These are phyloP conservation scores for Claviceps paspali DNA, from an alignment of 2,329 filamentous ascomycete genomes.

Conservation along the genomic window DNA sequence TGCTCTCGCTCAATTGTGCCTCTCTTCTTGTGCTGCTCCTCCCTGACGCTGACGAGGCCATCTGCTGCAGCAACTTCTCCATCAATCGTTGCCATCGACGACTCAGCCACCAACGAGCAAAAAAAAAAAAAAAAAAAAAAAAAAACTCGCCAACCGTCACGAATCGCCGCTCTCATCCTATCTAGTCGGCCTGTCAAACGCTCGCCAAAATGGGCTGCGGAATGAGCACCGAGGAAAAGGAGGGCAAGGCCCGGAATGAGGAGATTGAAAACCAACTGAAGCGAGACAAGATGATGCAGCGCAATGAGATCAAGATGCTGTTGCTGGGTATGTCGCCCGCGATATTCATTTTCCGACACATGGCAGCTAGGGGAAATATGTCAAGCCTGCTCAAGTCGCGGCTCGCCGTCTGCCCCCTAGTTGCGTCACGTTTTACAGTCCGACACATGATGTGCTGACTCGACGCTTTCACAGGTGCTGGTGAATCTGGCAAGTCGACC, in stretches of 20 bases:
- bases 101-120: too few species aligned
- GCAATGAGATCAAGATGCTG: constrained; percentile 99
- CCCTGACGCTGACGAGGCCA: constrained; percentile 1
- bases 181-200: not conserved
- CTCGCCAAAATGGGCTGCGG: constrained; percentile 88
- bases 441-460: not conserved
- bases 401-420: too few species aligned
- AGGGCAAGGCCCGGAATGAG: constrained; percentile 99
- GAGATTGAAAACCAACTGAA: constrained; percentile 99
- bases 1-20: not conserved
- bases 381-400: too few species aligned
- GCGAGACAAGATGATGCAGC: constrained; percentile 95
- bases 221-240: constrained; percentile 99
- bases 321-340: constrained; percentile 79
- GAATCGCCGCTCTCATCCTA: not conserved
- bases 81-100: not conserved
- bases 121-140: too few species aligned
- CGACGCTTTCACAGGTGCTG: constrained; percentile 53
- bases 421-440: too few species aligned
- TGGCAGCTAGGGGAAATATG: too few species aligned
- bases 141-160: not conserved
- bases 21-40: not conserved
- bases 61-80: not conserved
- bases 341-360: too few species aligned
- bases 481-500: constrained; percentile 57